A percentile compares a stretch with the other conserved stretches of the same genome.
Conservation (phyloP, 352 stramenopile species). For the Phytophthora pseudosyringae region DNA sequence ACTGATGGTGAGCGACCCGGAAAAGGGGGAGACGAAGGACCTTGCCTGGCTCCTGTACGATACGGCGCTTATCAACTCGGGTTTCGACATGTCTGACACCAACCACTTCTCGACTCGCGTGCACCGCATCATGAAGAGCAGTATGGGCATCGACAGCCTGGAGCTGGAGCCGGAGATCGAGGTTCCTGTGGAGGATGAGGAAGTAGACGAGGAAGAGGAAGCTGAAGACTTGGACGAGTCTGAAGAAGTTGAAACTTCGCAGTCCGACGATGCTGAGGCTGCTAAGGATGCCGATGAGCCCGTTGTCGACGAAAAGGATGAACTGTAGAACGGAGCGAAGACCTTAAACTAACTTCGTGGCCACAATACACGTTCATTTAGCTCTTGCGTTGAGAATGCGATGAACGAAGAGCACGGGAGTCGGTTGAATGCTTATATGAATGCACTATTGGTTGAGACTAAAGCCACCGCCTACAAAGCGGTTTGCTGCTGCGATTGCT, state of each 20-base stretch:
- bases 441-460: conserved; percentile 89
- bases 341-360: conserved; percentile 19
- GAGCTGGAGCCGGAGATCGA: conserved; percentile 96
- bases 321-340: conserved; percentile 51
- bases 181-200: conserved; percentile 77
- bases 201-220: conserved; percentile 49
- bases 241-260: conserved; percentile 69
- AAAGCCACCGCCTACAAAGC: conserved; percentile 94
- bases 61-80: conserved; percentile 97
- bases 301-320: conserved; percentile 65
- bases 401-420: conserved; percentile 1
- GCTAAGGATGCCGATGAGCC: conserved; percentile 28
- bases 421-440: conserved; percentile 16
- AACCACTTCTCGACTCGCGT: conserved; percentile 94
- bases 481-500: conserved; percentile 84
- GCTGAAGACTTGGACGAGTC: conserved; percentile 40
- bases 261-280: conserved; percentile 47
- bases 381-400: neutral
- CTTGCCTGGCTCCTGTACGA: conserved; percentile 98
- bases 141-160: conserved; percentile 92
- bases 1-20: conserved; percentile 60
- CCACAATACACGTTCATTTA: conserved; percentile 34
- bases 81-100: conserved; percentile 95
- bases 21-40: conserved; percentile 92
- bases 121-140: conserved; percentile 93